Base-by-base conservation (phyloP, 1,139 yeast species). In the Kluyveromyces sp. region DNA sequence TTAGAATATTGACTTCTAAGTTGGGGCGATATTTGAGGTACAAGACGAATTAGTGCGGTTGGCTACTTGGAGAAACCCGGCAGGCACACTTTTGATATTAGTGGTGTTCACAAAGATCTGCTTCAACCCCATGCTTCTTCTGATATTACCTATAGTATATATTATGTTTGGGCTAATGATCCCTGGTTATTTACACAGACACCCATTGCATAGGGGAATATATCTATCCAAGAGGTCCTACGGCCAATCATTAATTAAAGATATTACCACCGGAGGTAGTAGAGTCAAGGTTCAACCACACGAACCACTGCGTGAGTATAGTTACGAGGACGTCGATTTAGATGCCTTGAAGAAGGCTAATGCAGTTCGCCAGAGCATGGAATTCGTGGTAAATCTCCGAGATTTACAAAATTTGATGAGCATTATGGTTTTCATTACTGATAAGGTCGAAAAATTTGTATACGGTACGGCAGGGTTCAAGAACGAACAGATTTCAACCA, bases 121-220 rank as follows among this genome's bases (percentile, higher is more conserved):
- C 57, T 64, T 83, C 39, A 76, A 85, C 68, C 96, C 96, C 0
- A 81, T 81, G 59, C 66, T 85, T 44, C 69, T 87, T 5, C 64
- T 83, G 35, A 74, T 81, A 1, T 69, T 81, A 38, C 96, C 97
- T 0, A 59, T 85, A 35, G 51, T 82, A 1, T 74, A 71, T 44
- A 48, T 86, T 4, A 61, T 83, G 35, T 70, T 75, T 50, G 82
- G 81, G 0, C 68, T 83, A 2, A 71, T 88, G 68, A 69, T 83
- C 1, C 92, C 95, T 0, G 88, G 86, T 1, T 89, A 81, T 58
- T 69, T 78, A 25, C 71, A 75, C 45, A 71, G 88, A 46, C 96
- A 88, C 60, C 95, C 90, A 0, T 69, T 78, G 55, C 66, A 71
- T 30, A 66, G 69, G 8, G 72, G 74, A 0, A 69, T 70, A 29